Base-by-base conservation (phyloP, 2,329 filamentous ascomycete genomes). In the Colletotrichum sp. region DNA sequence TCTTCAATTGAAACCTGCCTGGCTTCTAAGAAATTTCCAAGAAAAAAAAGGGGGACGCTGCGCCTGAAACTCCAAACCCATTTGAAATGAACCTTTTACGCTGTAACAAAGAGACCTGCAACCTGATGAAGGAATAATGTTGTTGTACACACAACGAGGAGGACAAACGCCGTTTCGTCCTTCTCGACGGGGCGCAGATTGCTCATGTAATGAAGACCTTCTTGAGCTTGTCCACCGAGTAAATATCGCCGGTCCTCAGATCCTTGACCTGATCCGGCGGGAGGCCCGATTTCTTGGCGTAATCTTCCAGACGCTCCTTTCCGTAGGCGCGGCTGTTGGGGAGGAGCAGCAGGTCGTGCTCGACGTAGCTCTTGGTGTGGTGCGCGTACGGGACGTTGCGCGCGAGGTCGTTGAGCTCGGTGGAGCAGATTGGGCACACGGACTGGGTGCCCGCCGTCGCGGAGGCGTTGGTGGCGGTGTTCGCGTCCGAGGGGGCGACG, bases 401-500 rank as follows among this genome's bases (percentile, higher is more conserved):
- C 3, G 97, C 96, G 39, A 99, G 90, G 81, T 96, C 95, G 84
- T 99, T 99, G 72, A 99, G 91, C 85, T 99, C 97, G 1, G 94
- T 97, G 64, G 94, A 97, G 88, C 97, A 99, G 82, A 99, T 99
- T 5, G 97, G 97, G 81, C 97, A 99, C 57, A 99, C 92, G 65
- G 76, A 75, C 68, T 78, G 78, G 10, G 74, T 76, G 39, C 71
- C 71, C 1, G 76, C 76, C 7, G 74, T 71, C 16, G 77, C 76
- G 16, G 76, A 71, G 30, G 72, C 68, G 30, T 72, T 76, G 21
- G 74, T 76, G n/a, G 86, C 83, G n/a, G 84, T 82, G 79, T 87
- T 85, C 21, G 81, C 80, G n/a, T 82, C 80, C 9, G 81, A 81
- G 9, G 79, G 80, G 65, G 78, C 77, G 63, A 81, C 70, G 78